Evolutionary conservation across 768 basidiomycete genomes (phyloP).

Genomic region (Boletellus ananas): DNA sequence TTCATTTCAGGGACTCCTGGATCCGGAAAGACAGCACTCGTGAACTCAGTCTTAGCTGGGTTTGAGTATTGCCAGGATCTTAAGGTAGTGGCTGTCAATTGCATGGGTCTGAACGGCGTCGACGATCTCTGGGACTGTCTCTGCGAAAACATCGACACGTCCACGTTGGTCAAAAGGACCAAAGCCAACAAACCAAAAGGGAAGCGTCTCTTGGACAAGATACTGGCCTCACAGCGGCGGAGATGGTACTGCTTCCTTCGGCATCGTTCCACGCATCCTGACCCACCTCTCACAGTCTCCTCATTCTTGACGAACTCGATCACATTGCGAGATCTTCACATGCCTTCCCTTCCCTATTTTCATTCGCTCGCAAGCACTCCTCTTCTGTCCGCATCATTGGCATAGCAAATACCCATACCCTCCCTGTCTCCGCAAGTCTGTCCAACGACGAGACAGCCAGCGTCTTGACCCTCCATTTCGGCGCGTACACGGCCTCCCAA

Average conservation of each 20-base stretch:
- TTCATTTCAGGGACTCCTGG: slow-evolving; percentile 94
- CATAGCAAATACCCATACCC: slow-evolving; percentile 87
- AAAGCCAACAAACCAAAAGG: slow-evolving; percentile 43
- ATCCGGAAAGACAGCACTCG: slow-evolving; percentile 86
- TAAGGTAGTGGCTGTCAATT: slow-evolving; percentile 63
- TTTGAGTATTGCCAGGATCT: slow-evolving; percentile 38
- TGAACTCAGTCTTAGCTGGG: slow-evolving; percentile 58
- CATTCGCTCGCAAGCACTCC: slow-evolving; percentile 53
- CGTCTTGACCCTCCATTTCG: slow-evolving; percentile 71
- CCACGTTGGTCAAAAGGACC: slow-evolving; percentile 34
- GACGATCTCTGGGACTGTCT: slow-evolving; percentile 72
- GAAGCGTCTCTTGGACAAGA: slow-evolving; percentile 43
- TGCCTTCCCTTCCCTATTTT: slow-evolving; percentile 60
- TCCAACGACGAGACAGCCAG: slow-evolving; percentile 33
- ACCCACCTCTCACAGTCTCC: slow-evolving; percentile 43
- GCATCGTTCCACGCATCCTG: slow-evolving; percentile 13
- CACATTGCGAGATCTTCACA: slow-evolving; percentile 65
- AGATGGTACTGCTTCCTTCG: slow-evolving; percentile 46
- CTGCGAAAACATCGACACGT: slow-evolving; percentile 47
- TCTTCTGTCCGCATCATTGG: slow-evolving; percentile 66
- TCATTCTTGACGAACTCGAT: slow-evolving; percentile 86
- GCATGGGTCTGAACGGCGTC: slow-evolving; percentile 69
- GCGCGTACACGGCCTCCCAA: slow-evolving; percentile 72
- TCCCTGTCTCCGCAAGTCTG: slow-evolving; percentile 53
- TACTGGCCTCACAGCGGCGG: slow-evolving; percentile 39